These are phyloP conservation scores for Venturia oleaginea DNA, from an alignment of 2,329 filamentous ascomycete genomes.

Conservation along the genomic window DNA sequence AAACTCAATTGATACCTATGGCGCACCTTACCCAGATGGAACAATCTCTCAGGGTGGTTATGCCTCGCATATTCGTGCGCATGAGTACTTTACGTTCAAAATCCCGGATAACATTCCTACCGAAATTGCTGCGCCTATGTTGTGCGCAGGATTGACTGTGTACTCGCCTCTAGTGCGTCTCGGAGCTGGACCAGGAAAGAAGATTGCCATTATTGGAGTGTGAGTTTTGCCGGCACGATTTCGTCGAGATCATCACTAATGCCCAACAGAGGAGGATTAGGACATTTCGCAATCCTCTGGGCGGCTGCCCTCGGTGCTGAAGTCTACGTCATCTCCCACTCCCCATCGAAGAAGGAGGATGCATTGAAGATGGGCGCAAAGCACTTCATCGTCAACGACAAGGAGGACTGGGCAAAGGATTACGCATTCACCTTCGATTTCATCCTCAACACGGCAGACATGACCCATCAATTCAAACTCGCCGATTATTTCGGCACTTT, in stretches of 20 bases:
- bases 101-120: slow-evolving; percentile 63
- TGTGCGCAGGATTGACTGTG: slow-evolving; percentile 75
- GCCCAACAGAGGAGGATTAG: slow-evolving; percentile 34
- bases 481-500: slow-evolving; percentile 66
- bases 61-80: slow-evolving; percentile 58
- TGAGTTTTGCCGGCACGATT: slow-evolving; percentile 21
- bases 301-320: slow-evolving; percentile 49
- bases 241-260: slow-evolving; percentile 15
- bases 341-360: slow-evolving; percentile 50
- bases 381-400: slow-evolving; percentile 48
- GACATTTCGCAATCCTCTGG: slow-evolving; percentile 42
- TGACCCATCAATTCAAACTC: slow-evolving; percentile 59
- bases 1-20: slow-evolving; percentile 39
- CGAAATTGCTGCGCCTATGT: slow-evolving; percentile 62
- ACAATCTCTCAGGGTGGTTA: slow-evolving; percentile 60
- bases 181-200: slow-evolving; percentile 67
- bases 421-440: slow-evolving; percentile 59
- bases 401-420: slow-evolving; percentile 49
- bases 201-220: slow-evolving; percentile 65
- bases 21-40: slow-evolving; percentile 44
- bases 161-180: slow-evolving; percentile 71
- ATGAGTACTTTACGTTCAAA: slow-evolving; percentile 67
- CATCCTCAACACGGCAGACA: slow-evolving; percentile 66
- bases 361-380: slow-evolving; percentile 51
- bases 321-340: slow-evolving; percentile 53